Conservation (phyloP, 108 stramenopile genomes). For the Skeletonema costatum region DNA sequence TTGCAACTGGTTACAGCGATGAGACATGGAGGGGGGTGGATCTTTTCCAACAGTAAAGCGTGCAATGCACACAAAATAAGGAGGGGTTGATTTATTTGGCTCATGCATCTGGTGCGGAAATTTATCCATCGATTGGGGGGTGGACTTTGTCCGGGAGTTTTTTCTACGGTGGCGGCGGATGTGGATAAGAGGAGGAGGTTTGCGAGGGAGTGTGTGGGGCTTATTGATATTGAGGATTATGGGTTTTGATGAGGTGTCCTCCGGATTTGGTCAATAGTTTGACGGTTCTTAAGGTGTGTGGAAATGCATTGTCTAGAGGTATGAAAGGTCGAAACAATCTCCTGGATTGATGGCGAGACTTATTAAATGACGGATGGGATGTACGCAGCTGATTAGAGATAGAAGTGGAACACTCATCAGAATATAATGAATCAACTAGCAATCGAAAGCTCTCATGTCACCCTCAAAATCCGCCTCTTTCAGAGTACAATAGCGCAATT, state of each 20-base stretch:
- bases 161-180: conserved; percentile 32
- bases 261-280: conserved; percentile 44
- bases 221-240: conserved; percentile 42
- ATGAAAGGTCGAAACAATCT: conserved; percentile 9
- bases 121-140: conserved; percentile 50
- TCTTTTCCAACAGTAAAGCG: conserved; percentile 36
- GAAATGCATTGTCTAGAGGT: conserved; percentile 44
- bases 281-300: conserved; percentile 33
- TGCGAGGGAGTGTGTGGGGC: conserved; percentile 42
- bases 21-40: too few species aligned
- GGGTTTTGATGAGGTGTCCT: conserved; percentile 45
- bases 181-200: conserved; percentile 24
- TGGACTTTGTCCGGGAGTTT: conserved; percentile 44
- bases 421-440: too few species aligned
- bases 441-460: too few species aligned
- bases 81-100: conserved; percentile 36
- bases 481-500: too few species aligned
- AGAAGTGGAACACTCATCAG: too few species aligned
- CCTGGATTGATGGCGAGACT: too few species aligned
- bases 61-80: conserved; percentile 31
- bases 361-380: too few species aligned
- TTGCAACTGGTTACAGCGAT: too few species aligned
- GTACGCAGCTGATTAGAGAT: too few species aligned
- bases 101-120: conserved; percentile 34
- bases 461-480: too few species aligned